Base-by-base conservation (phyloP, 345 rosid species). In the Eucalyptus pauciflora region DNA sequence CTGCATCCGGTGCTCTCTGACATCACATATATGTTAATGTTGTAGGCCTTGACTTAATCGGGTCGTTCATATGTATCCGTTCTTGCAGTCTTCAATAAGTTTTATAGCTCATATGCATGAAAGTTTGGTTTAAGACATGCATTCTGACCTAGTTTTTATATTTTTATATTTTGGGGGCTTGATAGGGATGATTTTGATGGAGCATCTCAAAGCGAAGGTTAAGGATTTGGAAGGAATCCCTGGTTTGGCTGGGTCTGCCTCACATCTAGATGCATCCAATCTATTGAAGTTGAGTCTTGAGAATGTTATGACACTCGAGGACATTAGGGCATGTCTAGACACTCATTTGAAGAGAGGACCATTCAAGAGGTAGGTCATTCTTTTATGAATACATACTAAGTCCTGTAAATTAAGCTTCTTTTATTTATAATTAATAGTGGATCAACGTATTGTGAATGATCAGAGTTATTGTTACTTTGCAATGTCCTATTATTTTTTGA, bases 181-280 rank as follows among this genome's bases (percentile, higher is more conserved):
- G 85, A 87, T 91, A 94, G 95, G 92, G 13, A 51, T 92, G 62
- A 64, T 93, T 91, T 90, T 95, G 91, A 93, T 94, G 95, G 94
- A 93, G 83, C 69, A 62, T 87, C 15, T 89, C n/a, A 93, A 92
- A 89, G 94, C 37, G 49, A 91, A 92, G 86, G 24, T 92, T 13
- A 86, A 92, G 87, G 92, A 88, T 86, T 91, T 86, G 67, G 88
- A 92, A 45, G 89, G 83, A 18, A 43, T 50, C 56, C 90, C 91
- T 5, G 90, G 89, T 51, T 88, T 87, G 62, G 87, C 54, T 8
- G 89, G 91, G 60, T 56, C 88, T 79, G 60, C 88, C 48, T 41
- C 88, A 58, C 89, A 91, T 64, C 86, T 93, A 31, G 92, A 92
- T 76, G 86, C 86, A 80, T 93, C 92, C 87, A 88, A 91, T 88